Conservation (phyloP, 2,329 filamentous ascomycete species). For the Didymella sp. region DNA sequence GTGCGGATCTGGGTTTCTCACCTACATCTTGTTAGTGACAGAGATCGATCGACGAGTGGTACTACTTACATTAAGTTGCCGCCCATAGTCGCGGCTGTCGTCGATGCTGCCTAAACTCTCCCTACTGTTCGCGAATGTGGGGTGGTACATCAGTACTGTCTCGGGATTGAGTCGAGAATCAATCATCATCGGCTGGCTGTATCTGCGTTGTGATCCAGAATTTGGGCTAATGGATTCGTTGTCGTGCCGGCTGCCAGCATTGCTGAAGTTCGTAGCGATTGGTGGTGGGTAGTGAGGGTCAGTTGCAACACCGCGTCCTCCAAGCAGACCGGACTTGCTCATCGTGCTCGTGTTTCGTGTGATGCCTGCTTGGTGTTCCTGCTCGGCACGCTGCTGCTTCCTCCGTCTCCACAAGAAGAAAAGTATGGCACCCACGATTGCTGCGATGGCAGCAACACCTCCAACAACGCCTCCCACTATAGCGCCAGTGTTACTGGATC, state of each 20-base stretch:
- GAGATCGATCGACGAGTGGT: not conserved
- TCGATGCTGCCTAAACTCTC: constrained; percentile 57
- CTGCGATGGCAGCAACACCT: constrained; percentile 30
- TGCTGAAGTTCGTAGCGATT: constrained; percentile 38
- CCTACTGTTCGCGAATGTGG: constrained; percentile 47
- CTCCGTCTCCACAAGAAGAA: constrained; percentile 51
- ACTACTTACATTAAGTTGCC: constrained; percentile 53
- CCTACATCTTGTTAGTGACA: constrained; percentile 29
- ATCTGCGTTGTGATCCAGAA: constrained; percentile 46
- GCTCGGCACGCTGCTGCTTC: constrained; percentile 29
- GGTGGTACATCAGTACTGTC: constrained; percentile 54
- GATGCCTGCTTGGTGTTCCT: constrained; percentile 36
- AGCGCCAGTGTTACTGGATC: constrained; percentile 48
- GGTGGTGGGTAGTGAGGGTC: constrained; percentile 35
- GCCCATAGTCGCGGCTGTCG: constrained; percentile 56
- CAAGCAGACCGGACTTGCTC: constrained; percentile 56
- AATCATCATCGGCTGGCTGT: constrained; percentile 55
- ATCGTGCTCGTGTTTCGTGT: constrained; percentile 57
- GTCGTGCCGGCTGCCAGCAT: constrained; percentile 40
- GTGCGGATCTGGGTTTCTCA: constrained; percentile 45
- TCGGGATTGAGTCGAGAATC: constrained; percentile 59
- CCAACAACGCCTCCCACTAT: constrained; percentile 58
- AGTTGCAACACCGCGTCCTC: constrained; percentile 18
- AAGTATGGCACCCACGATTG: constrained; percentile 45
- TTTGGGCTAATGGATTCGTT: constrained; percentile 46